phyloP scores from a whole-genome alignment of 306 rosid species.

The Medicago arabica region DNA sequence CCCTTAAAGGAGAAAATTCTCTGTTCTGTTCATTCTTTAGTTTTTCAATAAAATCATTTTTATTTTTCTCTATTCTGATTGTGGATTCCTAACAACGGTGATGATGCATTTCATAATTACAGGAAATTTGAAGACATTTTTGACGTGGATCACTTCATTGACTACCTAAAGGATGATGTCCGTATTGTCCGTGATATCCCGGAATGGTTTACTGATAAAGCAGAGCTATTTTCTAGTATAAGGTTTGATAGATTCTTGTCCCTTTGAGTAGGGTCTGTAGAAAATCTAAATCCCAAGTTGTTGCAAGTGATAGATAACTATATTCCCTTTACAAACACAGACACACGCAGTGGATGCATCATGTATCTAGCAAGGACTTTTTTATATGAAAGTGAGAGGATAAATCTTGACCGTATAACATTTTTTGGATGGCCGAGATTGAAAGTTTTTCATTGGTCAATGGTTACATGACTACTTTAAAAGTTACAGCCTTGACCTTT shows the following conservation, averaged over 20 bases:
- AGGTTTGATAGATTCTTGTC: conserved; percentile 59
- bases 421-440: neutral
- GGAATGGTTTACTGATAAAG: conserved; percentile 94
- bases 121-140: conserved; percentile 98
- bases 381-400: neutral
- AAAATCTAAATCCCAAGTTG: conserved; percentile 26
- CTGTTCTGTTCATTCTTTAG: conserved; percentile 5
- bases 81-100: conserved; percentile 25
- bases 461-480: neutral
- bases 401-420: neutral
- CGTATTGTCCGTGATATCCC: conserved; percentile 96
- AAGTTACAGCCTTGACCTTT: neutral
- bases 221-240: conserved; percentile 91
- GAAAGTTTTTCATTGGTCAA: neutral
- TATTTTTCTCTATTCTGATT: neutral
- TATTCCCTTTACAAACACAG: neutral
- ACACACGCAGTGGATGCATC: neutral
- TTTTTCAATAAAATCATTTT: conserved; percentile 21
- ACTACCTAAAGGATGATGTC: conserved; percentile 91
- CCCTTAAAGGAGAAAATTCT: neutral
- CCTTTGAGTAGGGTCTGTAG: conserved; percentile 19
- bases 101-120: conserved; percentile 47
- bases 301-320: conserved; percentile 16
- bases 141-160: conserved; percentile 97
- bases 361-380: neutral